phyloP scores from a whole-genome alignment of 148 eudicot genomes.

The Pharnaceum exiguum region DNA sequence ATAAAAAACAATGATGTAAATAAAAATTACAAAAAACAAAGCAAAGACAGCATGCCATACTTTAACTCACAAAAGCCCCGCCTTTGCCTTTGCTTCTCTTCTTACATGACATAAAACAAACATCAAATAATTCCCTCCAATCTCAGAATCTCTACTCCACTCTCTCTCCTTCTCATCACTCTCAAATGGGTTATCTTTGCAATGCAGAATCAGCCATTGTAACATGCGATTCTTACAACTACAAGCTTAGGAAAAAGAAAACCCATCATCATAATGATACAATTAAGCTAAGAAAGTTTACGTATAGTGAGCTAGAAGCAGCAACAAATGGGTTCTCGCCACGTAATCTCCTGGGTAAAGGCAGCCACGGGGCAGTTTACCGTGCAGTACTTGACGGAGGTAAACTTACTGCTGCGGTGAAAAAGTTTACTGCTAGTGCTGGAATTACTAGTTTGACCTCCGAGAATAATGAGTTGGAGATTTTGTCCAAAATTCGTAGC shows the following conservation, averaged over 20 bases:
- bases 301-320: constrained; percentile 41
- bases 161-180: neutral
- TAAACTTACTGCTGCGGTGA: constrained; percentile 58
- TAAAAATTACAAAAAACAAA: neutral
- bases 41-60: constrained; percentile 17
- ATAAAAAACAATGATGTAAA: neutral
- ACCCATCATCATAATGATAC: neutral
- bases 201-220: constrained; percentile 60
- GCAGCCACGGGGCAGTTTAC: constrained; percentile 82
- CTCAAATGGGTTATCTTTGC: constrained; percentile 37
- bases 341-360: constrained; percentile 59
- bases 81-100: neutral
- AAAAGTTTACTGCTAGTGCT: constrained; percentile 25
- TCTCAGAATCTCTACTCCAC: neutral
- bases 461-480: constrained; percentile 58
- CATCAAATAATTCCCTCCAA: too few species aligned
- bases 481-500: constrained; percentile 40
- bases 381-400: constrained; percentile 40
- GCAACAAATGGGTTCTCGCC: constrained; percentile 67
- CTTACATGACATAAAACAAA: neutral
- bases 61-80: neutral
- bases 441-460: constrained; percentile 20
- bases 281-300: constrained; percentile 33
- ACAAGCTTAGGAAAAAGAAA: neutral
- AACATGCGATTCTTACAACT: constrained; percentile 52